Evolutionary conservation across 495 filamentous ascomycete species (phyloP).

Genomic region (Neurospora sp.): DNA sequence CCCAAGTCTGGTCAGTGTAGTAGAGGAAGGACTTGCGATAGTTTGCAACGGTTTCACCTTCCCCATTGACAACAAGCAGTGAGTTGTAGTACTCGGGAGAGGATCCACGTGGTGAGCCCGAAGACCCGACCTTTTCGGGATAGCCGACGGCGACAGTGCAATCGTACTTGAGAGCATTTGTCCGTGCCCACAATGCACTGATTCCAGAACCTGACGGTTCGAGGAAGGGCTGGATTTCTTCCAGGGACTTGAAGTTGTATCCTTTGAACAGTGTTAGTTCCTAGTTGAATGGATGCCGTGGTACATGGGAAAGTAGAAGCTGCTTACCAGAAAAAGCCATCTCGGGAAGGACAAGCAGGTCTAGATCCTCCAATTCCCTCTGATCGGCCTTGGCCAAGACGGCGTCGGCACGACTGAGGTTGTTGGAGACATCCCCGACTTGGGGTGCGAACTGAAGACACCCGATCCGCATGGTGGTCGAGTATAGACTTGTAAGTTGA

Average conservation of each 20-base stretch:
- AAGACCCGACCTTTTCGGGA: slow-evolving; percentile 54
- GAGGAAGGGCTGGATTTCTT: slow-evolving; percentile 69
- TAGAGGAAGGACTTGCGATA: slow-evolving; percentile 89
- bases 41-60: slow-evolving; percentile 63
- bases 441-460: slow-evolving; percentile 70
- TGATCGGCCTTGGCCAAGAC: slow-evolving; percentile 50
- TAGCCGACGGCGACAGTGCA: slow-evolving; percentile 88
- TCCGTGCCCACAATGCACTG: slow-evolving; percentile 69
- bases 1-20: slow-evolving; percentile 89
- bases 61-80: slow-evolving; percentile 62
- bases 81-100: slow-evolving; percentile 67
- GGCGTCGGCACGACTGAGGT: slow-evolving; percentile 62
- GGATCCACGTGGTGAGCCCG: slow-evolving; percentile 21
- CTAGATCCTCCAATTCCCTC: slow-evolving; percentile 46
- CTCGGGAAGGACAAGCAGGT: slow-evolving; percentile 77
- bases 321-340: slow-evolving; percentile 74
- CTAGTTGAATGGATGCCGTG: neutral
- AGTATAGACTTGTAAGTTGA: neutral
- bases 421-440: slow-evolving; percentile 66
- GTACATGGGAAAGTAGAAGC: neutral
- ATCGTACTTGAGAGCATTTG: slow-evolving; percentile 56
- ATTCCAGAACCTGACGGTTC: slow-evolving; percentile 66
- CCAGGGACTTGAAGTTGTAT: slow-evolving; percentile 79
- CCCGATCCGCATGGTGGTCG: slow-evolving; percentile 58
- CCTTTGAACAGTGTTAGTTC: slow-evolving; percentile 38